These are phyloP conservation scores for Phytophthora cajani DNA, from an alignment of 352 stramenopile species.

Conservation along the genomic window DNA sequence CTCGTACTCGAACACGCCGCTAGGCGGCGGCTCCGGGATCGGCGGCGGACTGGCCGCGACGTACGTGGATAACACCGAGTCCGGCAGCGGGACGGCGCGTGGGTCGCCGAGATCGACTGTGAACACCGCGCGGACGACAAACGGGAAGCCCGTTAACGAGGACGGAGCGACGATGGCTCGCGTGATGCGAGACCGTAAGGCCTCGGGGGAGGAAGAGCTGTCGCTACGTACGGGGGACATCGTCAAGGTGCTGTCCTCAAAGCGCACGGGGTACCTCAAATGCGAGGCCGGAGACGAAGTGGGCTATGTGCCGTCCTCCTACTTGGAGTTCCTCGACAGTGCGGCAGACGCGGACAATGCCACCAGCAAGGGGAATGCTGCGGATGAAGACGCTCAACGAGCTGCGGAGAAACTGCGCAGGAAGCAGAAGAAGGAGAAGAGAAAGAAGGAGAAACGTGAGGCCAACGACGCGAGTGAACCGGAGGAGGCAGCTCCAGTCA, in stretches of 20 bases:
- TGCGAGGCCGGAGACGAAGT: conserved; percentile 76
- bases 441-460: conserved; percentile 49
- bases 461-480: conserved; percentile 42
- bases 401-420: conserved; percentile 64
- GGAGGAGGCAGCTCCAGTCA: conserved; percentile 36
- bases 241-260: conserved; percentile 77
- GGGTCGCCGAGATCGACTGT: conserved; percentile 28
- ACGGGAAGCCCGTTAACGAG: conserved; percentile 25
- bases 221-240: conserved; percentile 66
- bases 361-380: conserved; percentile 6
- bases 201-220: conserved; percentile 78
- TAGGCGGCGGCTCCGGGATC: conserved; percentile 23
- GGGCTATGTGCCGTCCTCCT: conserved; percentile 84
- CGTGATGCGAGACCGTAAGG: conserved; percentile 78
- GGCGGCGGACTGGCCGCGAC: conserved; percentile 29
- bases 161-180: conserved; percentile 50
- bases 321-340: conserved; percentile 83
- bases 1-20: conserved; percentile 74
- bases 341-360: conserved; percentile 16
- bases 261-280: conserved; percentile 85
- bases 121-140: conserved; percentile 19
- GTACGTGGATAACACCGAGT: conserved; percentile 70
- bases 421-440: conserved; percentile 69
- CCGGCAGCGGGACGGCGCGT: conserved; percentile 25
- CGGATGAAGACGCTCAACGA: conserved; percentile 35